phyloP scores from a whole-genome alignment of 352 stramenopile species.

The Globisporangium lucens region DNA sequence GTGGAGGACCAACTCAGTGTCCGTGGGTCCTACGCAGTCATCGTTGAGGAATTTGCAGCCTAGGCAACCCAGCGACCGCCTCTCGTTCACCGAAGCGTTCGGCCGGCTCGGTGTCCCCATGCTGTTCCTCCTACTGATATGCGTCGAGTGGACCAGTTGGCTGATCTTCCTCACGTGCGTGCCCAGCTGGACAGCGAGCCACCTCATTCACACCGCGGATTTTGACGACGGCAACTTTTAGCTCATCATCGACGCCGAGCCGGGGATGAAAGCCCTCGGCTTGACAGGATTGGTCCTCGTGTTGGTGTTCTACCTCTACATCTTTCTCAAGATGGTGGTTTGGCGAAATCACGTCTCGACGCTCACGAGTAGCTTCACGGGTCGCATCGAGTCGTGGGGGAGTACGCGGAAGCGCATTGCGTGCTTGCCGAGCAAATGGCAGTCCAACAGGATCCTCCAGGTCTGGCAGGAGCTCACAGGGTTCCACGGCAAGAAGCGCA shows the following conservation, averaged over 20 bases:
- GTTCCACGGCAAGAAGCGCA: neutral
- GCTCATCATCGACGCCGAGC: conserved; percentile 12
- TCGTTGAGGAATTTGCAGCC: too few species aligned
- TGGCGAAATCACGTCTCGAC: conserved; percentile 2
- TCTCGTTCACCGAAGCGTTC: neutral
- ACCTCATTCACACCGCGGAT: neutral
- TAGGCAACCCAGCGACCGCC: too few species aligned
- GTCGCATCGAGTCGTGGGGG: too few species aligned
- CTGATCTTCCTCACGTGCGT: neutral
- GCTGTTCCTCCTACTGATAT: neutral
- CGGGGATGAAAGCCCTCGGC: neutral
- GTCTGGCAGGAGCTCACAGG: neutral
- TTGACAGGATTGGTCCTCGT: neutral
- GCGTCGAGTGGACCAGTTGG: neutral
- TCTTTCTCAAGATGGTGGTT: conserved; percentile 17
- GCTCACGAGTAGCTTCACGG: too few species aligned
- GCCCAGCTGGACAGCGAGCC: neutral
- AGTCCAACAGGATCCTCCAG: too few species aligned
- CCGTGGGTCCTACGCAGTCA: too few species aligned
- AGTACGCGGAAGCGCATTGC: too few species aligned
- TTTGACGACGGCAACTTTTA: neutral
- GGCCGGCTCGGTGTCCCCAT: neutral
- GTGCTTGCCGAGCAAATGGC: too few species aligned
- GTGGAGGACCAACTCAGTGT: too few species aligned
- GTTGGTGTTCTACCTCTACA: neutral